A percentile compares a stretch with the other conserved stretches of the same genome.
phyloP scores from a whole-genome alignment of 495 filamentous ascomycete species.

The Glarea lozoyensis region DNA sequence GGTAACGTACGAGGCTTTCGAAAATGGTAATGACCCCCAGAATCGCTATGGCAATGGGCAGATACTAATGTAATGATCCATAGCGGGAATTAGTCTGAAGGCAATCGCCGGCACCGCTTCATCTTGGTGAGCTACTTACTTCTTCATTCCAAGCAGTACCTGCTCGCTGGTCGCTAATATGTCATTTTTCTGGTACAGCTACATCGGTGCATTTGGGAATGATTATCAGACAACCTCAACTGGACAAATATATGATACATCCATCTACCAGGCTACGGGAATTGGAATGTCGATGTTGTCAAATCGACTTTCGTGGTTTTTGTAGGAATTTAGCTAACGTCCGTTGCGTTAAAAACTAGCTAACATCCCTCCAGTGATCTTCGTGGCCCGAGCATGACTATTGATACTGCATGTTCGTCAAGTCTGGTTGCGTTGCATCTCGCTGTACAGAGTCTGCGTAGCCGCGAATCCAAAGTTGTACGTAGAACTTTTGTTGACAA shows the following conservation, averaged over 20 bases:
- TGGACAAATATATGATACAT: constrained; percentile 25
- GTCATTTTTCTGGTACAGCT: no score
- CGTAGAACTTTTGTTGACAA: neutral
- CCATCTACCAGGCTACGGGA: constrained; percentile 22
- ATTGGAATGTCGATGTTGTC: constrained; percentile 44
- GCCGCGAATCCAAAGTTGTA: constrained; percentile 35
- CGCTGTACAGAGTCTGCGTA: constrained; percentile 71
- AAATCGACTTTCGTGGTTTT: constrained; percentile 53
- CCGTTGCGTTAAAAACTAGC: no score
- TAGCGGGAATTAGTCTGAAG: neutral
- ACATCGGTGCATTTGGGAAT: constrained; percentile 25
- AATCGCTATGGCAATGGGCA: neutral
- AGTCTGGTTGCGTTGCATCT: constrained; percentile 53
- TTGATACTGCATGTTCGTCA: constrained; percentile 84
- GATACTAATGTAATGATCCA: neutral
- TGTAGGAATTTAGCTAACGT: no score
- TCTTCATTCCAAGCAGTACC: constrained; percentile 27
- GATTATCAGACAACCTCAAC: constrained; percentile 28
- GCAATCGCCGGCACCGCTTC: constrained; percentile 7
- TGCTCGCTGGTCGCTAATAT: no score
- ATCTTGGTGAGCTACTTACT: neutral
- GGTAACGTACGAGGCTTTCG: constrained; percentile 45
- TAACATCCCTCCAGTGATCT: no score
- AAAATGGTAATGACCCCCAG: constrained; percentile 19
- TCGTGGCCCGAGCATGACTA: constrained; percentile 53